phyloP scores from a whole-genome alignment of 805 yeast species.

The Saturnispora besseyi region DNA sequence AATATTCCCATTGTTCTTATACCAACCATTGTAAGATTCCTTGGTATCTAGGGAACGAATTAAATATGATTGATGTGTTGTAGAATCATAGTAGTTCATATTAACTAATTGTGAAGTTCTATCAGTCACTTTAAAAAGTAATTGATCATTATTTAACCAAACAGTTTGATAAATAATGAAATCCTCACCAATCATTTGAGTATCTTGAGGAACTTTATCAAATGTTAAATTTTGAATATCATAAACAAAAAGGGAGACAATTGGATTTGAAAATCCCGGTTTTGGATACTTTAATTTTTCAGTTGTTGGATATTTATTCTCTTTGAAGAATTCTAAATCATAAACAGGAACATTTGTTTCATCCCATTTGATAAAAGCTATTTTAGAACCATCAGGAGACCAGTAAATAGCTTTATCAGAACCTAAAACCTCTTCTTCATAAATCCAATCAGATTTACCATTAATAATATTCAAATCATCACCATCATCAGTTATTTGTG shows the following conservation, averaged over 20 bases:
- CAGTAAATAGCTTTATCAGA: conserved; percentile 61
- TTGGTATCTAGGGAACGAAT: conserved; percentile 37
- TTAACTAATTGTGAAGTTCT: conserved; percentile 50
- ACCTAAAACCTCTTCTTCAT: conserved; percentile 69
- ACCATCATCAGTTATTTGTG: conserved; percentile 44
- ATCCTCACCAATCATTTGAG: conserved; percentile 30
- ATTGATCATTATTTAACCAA: conserved; percentile 45
- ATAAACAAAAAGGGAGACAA: conserved; percentile 37
- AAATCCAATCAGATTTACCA: conserved; percentile 78
- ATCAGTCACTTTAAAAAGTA: conserved; percentile 54
- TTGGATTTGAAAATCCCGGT: conserved; percentile 60
- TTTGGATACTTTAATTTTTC: conserved; percentile 56
- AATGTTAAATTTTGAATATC: conserved; percentile 24
- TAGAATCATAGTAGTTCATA: conserved; percentile 36
- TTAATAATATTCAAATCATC: conserved; percentile 38
- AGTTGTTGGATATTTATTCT: conserved; percentile 37
- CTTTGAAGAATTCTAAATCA: conserved; percentile 42
- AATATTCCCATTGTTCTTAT: conserved; percentile 32
- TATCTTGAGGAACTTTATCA: conserved; percentile 17
- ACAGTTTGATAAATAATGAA: conserved; percentile 50
- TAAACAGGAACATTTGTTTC: conserved; percentile 51
- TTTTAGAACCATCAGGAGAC: conserved; percentile 51
- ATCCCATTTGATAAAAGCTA: conserved; percentile 48
- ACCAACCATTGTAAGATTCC: conserved; percentile 45
- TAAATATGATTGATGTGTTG: conserved; percentile 24